These are phyloP conservation scores for Aspergillaceae sp. DNA, from an alignment of 2,329 filamentous ascomycete genomes.

Conservation along the genomic window DNA sequence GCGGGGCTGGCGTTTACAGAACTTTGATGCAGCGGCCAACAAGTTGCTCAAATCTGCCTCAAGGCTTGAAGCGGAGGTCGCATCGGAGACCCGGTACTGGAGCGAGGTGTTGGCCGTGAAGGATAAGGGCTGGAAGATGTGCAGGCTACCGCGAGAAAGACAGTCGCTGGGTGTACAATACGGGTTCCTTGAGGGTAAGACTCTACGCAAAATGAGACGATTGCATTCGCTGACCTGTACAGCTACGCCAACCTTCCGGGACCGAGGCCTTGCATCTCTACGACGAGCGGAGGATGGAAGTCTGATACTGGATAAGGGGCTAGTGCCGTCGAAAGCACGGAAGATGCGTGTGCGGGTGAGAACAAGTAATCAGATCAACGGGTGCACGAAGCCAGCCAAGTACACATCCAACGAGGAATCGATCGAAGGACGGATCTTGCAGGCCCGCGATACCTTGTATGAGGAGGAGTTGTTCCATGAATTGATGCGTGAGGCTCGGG, in stretches of 20 bases:
- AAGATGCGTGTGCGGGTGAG: slow-evolving; percentile 61
- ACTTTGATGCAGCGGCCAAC: slow-evolving; percentile 65
- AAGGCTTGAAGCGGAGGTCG: slow-evolving; percentile 67
- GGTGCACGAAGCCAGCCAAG: slow-evolving; percentile 36
- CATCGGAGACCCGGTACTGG: slow-evolving; percentile 81
- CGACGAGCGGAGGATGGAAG: slow-evolving; percentile 64
- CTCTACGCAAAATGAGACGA: not conserved
- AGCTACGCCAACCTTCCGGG: slow-evolving; percentile 50
- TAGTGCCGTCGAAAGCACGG: slow-evolving; percentile 43
- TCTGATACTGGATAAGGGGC: slow-evolving; percentile 61
- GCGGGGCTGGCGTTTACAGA: slow-evolving; percentile 68
- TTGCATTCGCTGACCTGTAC: slow-evolving; percentile 1
- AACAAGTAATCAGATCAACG: slow-evolving; percentile 49
- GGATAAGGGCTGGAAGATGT: slow-evolving; percentile 78
- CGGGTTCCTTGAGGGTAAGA: slow-evolving; percentile 68
- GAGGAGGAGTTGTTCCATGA: slow-evolving; percentile 81
- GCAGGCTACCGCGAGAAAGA: slow-evolving; percentile 62
- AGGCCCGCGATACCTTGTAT: slow-evolving; percentile 44
- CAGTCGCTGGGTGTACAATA: slow-evolving; percentile 77
- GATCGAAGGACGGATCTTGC: slow-evolving; percentile 29
- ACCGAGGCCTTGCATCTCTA: slow-evolving; percentile 73
- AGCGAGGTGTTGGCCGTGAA: slow-evolving; percentile 72
- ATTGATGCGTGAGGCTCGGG: slow-evolving; percentile 70
- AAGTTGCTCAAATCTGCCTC: slow-evolving; percentile 63
- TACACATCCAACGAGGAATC: slow-evolving; percentile 16